phyloP scores from a whole-genome alignment of 352 stramenopile genomes.

The Globisporangium paddicum region DNA sequence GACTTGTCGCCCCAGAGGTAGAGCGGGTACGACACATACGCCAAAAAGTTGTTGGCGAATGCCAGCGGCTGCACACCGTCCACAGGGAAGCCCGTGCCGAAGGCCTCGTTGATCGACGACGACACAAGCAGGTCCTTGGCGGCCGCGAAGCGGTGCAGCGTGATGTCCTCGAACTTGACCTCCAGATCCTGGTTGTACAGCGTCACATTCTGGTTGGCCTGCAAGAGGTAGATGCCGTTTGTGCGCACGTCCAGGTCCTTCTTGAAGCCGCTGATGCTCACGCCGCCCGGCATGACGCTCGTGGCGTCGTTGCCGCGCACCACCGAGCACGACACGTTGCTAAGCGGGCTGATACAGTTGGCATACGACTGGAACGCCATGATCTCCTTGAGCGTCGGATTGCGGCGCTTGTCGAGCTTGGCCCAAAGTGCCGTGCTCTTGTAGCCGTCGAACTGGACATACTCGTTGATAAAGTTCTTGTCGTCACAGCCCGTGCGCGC shows the following conservation, averaged over 20 bases:
- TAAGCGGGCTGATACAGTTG: constrained; percentile 37
- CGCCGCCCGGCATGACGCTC: constrained; percentile 36
- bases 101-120: constrained; percentile 16
- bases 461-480: constrained; percentile 47
- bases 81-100: constrained; percentile 43
- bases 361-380: constrained; percentile 41
- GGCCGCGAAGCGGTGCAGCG: constrained; percentile 47
- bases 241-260: constrained; percentile 28
- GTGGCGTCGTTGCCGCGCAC: constrained; percentile 52
- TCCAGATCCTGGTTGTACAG: constrained; percentile 38
- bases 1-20: constrained; percentile 52
- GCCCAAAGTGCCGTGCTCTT: constrained; percentile 34
- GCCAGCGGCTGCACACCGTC: constrained; percentile 45
- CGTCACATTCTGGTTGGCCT: constrained; percentile 59
- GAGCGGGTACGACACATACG: constrained; percentile 55
- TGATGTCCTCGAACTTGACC: constrained; percentile 40
- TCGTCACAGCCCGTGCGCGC: constrained; percentile 50
- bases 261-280: constrained; percentile 43
- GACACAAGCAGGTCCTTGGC: constrained; percentile 28
- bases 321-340: constrained; percentile 53
- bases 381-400: constrained; percentile 47
- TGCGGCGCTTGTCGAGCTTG: constrained; percentile 31
- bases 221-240: constrained; percentile 44
- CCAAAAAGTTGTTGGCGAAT: constrained; percentile 49
- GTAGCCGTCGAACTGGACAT: constrained; percentile 46